Conservation (phyloP, 2,329 filamentous ascomycete species). For the Coleophoma eucalyptorum region DNA sequence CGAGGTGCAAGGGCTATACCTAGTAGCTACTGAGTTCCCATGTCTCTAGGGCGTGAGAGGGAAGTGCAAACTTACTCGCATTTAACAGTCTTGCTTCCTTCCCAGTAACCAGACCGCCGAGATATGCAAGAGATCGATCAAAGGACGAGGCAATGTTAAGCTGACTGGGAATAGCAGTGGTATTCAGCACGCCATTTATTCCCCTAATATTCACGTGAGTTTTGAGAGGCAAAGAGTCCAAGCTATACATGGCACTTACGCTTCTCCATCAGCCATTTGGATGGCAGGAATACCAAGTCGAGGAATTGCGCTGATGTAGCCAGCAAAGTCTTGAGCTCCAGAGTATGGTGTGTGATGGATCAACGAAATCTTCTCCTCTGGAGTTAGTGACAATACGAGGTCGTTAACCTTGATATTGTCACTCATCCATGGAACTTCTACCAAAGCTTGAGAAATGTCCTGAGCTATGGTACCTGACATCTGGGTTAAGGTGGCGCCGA, state of each 20-base stretch:
- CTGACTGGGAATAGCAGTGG: background rate
- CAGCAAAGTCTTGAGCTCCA: background rate
- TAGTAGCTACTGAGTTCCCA: no score
- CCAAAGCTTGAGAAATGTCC: no score
- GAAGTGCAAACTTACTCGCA: background rate
- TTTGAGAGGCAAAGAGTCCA: background rate
- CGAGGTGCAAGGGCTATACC: background rate
- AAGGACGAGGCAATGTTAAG: background rate
- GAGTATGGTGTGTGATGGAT: background rate
- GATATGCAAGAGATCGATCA: background rate
- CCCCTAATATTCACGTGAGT: background rate
- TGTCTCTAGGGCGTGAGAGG: no score
- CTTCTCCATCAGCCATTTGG: background rate
- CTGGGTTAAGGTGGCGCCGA: no score
- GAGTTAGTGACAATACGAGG: background rate
- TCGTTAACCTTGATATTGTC: background rate
- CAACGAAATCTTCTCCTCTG: background rate
- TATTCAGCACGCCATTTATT: background rate
- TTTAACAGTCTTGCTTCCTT: background rate
- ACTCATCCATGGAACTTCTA: background rate
- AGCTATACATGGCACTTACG: background rate
- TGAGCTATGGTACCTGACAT: no score
- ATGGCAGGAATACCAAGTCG: background rate
- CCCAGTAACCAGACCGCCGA: background rate
- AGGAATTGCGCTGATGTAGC: background rate